phyloP scores from a whole-genome alignment of 352 stramenopile genomes.

The Globisporangium perplexum region DNA sequence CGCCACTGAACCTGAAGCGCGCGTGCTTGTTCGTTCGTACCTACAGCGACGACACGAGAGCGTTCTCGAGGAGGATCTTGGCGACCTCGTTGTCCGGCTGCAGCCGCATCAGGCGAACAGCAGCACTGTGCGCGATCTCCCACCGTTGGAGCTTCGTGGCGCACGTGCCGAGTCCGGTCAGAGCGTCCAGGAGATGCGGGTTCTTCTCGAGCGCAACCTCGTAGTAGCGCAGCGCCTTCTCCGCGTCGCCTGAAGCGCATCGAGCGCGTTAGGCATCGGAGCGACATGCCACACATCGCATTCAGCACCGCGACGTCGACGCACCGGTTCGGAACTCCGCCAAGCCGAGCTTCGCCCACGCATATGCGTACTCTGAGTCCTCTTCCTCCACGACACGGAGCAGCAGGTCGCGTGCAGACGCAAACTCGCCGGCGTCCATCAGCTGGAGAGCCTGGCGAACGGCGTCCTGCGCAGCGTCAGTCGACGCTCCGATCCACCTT shows the following conservation, averaged over 20 bases:
- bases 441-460: constrained; percentile 38
- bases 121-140: constrained; percentile 48
- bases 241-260: constrained; percentile 32
- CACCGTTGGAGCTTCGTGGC: constrained; percentile 62
- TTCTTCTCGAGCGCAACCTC: constrained; percentile 61
- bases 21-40: not conserved
- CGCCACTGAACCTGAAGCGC: too few species aligned
- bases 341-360: constrained; percentile 71
- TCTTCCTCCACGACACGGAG: constrained; percentile 32
- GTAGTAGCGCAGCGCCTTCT: constrained; percentile 48
- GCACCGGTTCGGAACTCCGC: constrained; percentile 52
- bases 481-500: constrained; percentile 62
- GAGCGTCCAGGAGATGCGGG: constrained; percentile 58
- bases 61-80: constrained; percentile 57
- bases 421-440: constrained; percentile 34
- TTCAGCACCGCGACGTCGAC: constrained; percentile 3
- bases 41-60: constrained; percentile 47
- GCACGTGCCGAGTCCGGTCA: constrained; percentile 71
- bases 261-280: not conserved
- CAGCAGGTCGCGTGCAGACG: constrained; percentile 37
- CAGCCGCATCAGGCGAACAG: constrained; percentile 44
- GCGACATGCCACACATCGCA: not conserved
- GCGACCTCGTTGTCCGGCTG: constrained; percentile 67
- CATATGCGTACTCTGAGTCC: constrained; percentile 56
- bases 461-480: constrained; percentile 26